Percentiles rank a stretch among this genome's conserved stretches.
Evolutionary conservation across 345 rosid genomes (phyloP).

Genomic region (Microcos paniculata): DNA sequence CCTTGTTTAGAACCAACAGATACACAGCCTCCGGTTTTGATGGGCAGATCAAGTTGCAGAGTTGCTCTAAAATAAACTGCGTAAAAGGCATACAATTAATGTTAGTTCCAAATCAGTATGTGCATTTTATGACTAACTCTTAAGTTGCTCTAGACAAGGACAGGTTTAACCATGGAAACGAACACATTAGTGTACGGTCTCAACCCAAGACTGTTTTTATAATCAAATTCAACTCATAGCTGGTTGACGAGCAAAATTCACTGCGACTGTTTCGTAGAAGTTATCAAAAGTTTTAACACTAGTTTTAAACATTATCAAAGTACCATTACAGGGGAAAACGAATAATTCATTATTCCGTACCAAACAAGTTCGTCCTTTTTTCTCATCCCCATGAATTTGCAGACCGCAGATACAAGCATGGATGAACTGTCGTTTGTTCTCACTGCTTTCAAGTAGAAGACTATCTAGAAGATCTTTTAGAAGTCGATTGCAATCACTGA

Average conservation of each 20-base stretch:
- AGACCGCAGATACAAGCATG: slow-evolving; percentile 91
- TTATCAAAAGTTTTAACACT: not conserved
- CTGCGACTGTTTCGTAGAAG: not conserved
- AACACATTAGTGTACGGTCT: not conserved
- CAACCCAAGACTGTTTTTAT: not conserved
- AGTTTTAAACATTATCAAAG: not conserved
- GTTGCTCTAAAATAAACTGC: slow-evolving; percentile 98
- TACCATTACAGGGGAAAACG: not conserved
- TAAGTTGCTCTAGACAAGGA: not conserved
- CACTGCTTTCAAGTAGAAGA: slow-evolving; percentile 95
- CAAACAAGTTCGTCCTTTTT: slow-evolving; percentile 80
- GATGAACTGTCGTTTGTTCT: slow-evolving; percentile 88
- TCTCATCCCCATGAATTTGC: slow-evolving; percentile 85
- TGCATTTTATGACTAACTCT: slow-evolving; percentile 13
- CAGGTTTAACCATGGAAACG: not conserved
- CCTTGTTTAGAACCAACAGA: slow-evolving; percentile 84
- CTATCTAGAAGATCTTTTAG: slow-evolving; percentile 90
- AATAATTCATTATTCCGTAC: slow-evolving; percentile 36
- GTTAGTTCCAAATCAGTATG: slow-evolving; percentile 22
- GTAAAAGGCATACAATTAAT: slow-evolving; percentile 24
- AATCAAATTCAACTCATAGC: not conserved
- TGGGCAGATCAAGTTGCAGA: slow-evolving; percentile 97
- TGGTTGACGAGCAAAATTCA: not conserved
- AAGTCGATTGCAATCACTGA: slow-evolving; percentile 90
- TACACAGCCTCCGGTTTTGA: slow-evolving; percentile 93